Percentiles rank a stretch among this genome's conserved stretches.
Conservation (phyloP, 2,329 filamentous ascomycete genomes). For the Chaetomiaceae sp. region DNA sequence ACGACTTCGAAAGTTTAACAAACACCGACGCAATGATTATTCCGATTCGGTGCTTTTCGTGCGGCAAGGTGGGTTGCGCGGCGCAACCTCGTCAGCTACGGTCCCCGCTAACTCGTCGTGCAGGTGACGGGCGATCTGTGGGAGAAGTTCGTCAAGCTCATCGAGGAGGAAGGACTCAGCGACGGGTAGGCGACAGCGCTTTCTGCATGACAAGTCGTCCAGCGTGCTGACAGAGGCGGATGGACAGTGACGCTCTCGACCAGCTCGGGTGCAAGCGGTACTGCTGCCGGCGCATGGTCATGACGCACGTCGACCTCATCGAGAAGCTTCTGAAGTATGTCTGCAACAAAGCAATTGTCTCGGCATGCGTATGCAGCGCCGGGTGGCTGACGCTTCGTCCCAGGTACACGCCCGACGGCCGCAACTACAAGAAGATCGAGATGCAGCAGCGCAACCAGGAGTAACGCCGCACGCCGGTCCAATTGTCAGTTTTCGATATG, state of each 20-base stretch:
- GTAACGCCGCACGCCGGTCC: neutral
- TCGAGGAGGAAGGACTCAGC: conserved; percentile 74
- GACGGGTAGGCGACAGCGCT: conserved; percentile 48
- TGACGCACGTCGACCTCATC: conserved; percentile 98
- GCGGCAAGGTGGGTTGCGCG: conserved; percentile 73
- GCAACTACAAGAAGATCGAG: conserved; percentile 58
- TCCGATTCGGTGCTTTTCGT: conserved; percentile 96
- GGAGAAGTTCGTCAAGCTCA: conserved; percentile 88
- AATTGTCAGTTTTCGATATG: neutral
- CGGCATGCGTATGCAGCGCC: neutral
- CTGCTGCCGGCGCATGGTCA: conserved; percentile 98
- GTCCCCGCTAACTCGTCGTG: conserved; percentile 30
- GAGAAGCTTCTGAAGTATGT: conserved; percentile 93
- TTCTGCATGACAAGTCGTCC: neutral
- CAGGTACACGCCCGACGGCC: conserved; percentile 59
- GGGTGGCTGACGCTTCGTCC: conserved; percentile 13
- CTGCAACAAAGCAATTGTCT: neutral
- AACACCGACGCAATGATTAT: conserved; percentile 76
- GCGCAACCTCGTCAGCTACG: neutral
- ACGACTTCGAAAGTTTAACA: neutral
- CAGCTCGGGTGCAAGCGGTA: conserved; percentile 89
- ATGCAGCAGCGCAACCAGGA: conserved; percentile 25
- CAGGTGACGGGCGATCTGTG: conserved; percentile 96
- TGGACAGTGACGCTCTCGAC: conserved; percentile 85
- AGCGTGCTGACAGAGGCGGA: conserved; percentile 27